Evolutionary conservation across 2,329 filamentous ascomycete genomes (phyloP).

Genomic region (Trichoderma cornu-damae): DNA sequence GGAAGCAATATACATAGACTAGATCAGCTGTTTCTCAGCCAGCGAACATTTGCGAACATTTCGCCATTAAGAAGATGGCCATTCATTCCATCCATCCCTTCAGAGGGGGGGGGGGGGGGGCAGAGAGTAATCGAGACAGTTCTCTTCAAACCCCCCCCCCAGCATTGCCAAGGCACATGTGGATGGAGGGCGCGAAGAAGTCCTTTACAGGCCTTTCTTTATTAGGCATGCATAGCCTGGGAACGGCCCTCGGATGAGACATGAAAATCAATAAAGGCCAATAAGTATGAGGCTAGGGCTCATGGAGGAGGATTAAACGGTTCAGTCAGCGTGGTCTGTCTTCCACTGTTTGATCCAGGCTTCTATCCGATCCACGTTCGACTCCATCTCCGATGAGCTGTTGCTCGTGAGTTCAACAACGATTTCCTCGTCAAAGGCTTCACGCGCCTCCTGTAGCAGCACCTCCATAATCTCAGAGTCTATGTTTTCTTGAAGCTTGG

Average conservation of each 20-base stretch:
- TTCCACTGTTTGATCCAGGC: slow-evolving; percentile 81
- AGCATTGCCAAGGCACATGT: not conserved
- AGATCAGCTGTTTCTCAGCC: not conserved
- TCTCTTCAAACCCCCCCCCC: not conserved
- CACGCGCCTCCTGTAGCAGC: slow-evolving; percentile 80
- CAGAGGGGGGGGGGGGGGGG: too few species aligned
- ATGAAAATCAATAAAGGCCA: not conserved
- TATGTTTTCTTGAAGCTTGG: slow-evolving; percentile 91
- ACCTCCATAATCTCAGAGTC: slow-evolving; percentile 98
- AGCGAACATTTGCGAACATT: too few species aligned
- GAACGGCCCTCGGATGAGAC: not conserved
- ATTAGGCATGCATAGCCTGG: not conserved
- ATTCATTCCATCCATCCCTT: not conserved
- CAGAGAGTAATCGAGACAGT: not conserved
- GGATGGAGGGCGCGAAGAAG: not conserved
- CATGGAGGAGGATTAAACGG: not conserved
- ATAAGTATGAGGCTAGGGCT: not conserved
- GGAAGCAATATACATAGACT: not conserved
- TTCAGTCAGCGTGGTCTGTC: slow-evolving; percentile 46
- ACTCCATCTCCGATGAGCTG: slow-evolving; percentile 76
- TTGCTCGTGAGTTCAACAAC: slow-evolving; percentile 87
- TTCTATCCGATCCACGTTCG: slow-evolving; percentile 78
- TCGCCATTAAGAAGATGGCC: not conserved
- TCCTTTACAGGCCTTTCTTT: not conserved
- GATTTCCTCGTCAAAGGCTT: slow-evolving; percentile 79